phyloP scores from a whole-genome alignment of 2,329 filamentous ascomycete genomes.

The Colletotrichum australisinense region DNA sequence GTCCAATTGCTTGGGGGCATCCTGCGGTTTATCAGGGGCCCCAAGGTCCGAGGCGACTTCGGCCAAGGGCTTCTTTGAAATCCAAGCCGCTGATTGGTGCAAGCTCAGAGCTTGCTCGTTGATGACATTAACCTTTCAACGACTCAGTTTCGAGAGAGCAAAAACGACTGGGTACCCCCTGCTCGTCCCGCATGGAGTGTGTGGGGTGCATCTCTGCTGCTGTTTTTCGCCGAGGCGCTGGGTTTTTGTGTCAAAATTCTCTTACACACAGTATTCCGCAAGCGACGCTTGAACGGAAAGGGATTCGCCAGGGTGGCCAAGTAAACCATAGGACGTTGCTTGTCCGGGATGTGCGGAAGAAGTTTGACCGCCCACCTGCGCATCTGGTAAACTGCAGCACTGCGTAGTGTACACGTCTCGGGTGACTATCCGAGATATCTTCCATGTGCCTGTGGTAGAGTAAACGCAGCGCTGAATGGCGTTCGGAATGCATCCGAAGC shows the following conservation, averaged over 20 bases:
- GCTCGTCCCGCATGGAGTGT: conserved; percentile 30
- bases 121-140: conserved; percentile 37
- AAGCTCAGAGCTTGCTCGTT: conserved; percentile 34
- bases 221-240: conserved; percentile 29
- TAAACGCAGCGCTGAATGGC: background rate
- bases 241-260: conserved; percentile 32
- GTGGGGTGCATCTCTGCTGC: conserved; percentile 33
- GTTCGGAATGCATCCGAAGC: background rate
- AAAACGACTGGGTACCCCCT: conserved; percentile 28
- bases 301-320: background rate
- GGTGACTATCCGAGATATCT: background rate
- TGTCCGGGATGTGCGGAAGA: conserved; percentile 1
- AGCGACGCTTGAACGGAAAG: conserved; percentile 1
- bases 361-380: background rate
- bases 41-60: conserved; percentile 35
- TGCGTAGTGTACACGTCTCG: background rate
- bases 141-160: conserved; percentile 34
- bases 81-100: conserved; percentile 35
- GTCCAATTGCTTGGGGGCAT: conserved; percentile 26
- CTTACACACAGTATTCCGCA: conserved; percentile 33
- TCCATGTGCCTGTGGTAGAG: no score
- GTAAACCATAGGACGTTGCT: background rate
- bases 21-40: conserved; percentile 28
- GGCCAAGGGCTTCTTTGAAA: conserved; percentile 38
- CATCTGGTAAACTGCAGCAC: background rate